Conservation (phyloP, 2,329 filamentous ascomycete species). For the Verticillium zaregamsianum region DNA sequence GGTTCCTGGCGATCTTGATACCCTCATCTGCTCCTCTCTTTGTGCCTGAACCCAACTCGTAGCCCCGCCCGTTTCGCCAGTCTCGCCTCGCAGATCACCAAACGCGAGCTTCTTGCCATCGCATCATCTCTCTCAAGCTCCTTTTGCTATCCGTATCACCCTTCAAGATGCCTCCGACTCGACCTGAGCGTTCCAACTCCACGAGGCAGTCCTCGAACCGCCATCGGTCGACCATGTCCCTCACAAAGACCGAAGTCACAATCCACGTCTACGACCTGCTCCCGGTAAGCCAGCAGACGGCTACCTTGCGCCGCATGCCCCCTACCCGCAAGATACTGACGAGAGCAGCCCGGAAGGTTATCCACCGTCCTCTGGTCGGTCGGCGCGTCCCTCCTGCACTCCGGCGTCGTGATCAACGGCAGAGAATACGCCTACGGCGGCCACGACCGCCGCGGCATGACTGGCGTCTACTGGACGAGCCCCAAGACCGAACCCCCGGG, state of each 20-base stretch:
- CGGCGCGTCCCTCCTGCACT: slow-evolving; percentile 74
- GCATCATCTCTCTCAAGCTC: too few species aligned
- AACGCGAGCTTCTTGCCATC: not conserved
- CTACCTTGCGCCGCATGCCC: not conserved
- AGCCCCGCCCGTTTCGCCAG: not conserved
- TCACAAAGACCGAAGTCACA: slow-evolving; percentile 68
- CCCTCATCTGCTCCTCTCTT: not conserved
- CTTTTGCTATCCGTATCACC: not conserved
- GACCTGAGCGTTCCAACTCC: slow-evolving; percentile 4
- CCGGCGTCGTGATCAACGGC: slow-evolving; percentile 75
- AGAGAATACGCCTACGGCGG: slow-evolving; percentile 84
- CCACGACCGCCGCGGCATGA: slow-evolving; percentile 65
- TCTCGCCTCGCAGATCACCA: not conserved
- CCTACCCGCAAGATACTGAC: not conserved
- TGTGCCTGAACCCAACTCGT: not conserved
- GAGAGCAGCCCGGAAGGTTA: slow-evolving; percentile 61
- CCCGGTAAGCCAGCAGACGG: slow-evolving; percentile 45
- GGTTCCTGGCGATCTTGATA: not conserved
- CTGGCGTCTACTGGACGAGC: slow-evolving; percentile 80
- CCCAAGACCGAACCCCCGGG: slow-evolving; percentile 70
- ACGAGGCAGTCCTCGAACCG: slow-evolving; percentile 19
- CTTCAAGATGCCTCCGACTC: not conserved
- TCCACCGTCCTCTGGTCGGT: slow-evolving; percentile 75
- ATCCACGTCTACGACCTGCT: slow-evolving; percentile 79
- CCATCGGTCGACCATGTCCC: slow-evolving; percentile 63